phyloP scores from a whole-genome alignment of 345 rosid species.

The Aquilaria sinensis region DNA sequence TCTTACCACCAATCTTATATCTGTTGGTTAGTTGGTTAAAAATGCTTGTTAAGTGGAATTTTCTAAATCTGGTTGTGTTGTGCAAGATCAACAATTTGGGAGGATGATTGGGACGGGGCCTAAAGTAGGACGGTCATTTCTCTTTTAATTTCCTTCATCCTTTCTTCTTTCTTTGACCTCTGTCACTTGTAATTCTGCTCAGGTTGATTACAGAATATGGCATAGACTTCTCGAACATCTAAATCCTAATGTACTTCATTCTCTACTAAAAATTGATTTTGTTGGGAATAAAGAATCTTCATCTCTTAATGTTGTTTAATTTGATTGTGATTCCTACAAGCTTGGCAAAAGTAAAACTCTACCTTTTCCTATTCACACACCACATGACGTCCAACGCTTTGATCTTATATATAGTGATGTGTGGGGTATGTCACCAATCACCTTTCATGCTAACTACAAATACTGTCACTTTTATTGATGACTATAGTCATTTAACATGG shows the following conservation, averaged over 20 bases:
- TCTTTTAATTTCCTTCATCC: too few species aligned
- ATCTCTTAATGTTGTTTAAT: neutral
- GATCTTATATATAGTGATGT: neutral
- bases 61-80: too few species aligned
- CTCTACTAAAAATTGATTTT: neutral
- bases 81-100: too few species aligned
- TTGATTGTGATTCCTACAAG: slow-evolving; percentile 8
- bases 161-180: too few species aligned
- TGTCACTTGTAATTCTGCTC: too few species aligned
- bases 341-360: slow-evolving; percentile 1
- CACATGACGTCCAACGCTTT: neutral
- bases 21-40: too few species aligned
- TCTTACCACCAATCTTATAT: too few species aligned
- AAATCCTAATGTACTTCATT: too few species aligned
- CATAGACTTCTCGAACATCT: neutral
- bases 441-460: neutral
- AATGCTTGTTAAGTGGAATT: too few species aligned
- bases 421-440: neutral
- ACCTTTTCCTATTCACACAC: slow-evolving; percentile 2
- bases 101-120: too few species aligned
- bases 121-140: too few species aligned
- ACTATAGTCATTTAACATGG: neutral
- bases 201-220: slow-evolving; percentile 2
- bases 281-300: neutral
- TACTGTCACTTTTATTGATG: neutral